These are phyloP conservation scores for Eucalyptus pauciflora DNA, from an alignment of 345 rosid genomes.

Conservation along the genomic window DNA sequence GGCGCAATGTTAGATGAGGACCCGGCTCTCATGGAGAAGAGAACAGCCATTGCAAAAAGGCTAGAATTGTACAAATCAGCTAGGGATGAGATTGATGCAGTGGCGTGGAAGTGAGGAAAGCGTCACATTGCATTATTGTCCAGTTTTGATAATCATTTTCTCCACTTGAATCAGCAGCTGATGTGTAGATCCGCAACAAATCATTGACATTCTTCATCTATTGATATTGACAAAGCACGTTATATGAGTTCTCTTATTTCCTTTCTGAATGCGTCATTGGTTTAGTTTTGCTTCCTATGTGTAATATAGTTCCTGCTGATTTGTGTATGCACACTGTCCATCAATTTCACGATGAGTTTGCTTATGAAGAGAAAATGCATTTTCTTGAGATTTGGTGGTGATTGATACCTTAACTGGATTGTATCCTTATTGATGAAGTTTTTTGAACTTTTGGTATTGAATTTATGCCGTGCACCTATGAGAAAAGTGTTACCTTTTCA, in stretches of 20 bases:
- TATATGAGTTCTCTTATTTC: not conserved
- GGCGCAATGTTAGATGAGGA: conserved; percentile 96
- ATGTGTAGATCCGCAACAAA: not conserved
- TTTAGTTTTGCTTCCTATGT: not conserved
- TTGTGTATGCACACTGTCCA: not conserved
- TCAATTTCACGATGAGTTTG: not conserved
- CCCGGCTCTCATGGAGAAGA: conserved; percentile 90
- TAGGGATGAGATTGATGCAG: conserved; percentile 89
- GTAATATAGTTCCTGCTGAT: not conserved
- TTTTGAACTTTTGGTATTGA: not conserved
- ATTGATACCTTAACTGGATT: not conserved
- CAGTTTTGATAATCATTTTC: not conserved
- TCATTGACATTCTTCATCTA: not conserved
- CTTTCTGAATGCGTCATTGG: not conserved
- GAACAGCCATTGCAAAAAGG: conserved; percentile 64
- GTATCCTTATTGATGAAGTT: not conserved
- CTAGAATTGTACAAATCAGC: conserved; percentile 94
- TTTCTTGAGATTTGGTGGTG: not conserved
- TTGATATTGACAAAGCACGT: not conserved
- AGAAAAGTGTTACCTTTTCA: not conserved
- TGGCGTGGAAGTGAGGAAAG: conserved; percentile 73
- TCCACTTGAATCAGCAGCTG: not conserved
- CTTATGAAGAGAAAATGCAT: not conserved
- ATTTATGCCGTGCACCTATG: not conserved
- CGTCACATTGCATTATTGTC: not conserved